Evolutionary conservation across 2,329 filamentous ascomycete genomes (phyloP).

Genomic region (Phialophora expanda): DNA sequence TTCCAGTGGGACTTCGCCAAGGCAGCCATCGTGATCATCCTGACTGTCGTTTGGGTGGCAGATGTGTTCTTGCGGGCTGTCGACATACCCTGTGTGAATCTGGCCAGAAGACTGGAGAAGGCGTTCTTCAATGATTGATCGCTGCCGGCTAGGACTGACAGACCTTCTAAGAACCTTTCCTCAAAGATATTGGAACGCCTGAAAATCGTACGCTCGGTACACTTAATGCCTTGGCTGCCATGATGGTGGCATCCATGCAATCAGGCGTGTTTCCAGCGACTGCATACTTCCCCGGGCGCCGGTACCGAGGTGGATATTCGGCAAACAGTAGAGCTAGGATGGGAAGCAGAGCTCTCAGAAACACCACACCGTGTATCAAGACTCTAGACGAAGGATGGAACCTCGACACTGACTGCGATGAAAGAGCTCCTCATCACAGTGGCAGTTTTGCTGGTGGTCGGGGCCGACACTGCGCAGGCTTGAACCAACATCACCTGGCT

Average conservation of each 20-base stretch:
- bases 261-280: neutral
- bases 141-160: neutral
- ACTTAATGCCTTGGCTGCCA: neutral
- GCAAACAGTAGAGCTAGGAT: neutral
- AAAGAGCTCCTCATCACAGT: neutral
- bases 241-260: neutral
- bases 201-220: neutral
- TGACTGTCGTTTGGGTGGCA: constrained; percentile 58
- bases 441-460: neutral
- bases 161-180: neutral
- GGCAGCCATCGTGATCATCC: constrained; percentile 48
- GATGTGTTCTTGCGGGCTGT: constrained; percentile 65
- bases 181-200: neutral
- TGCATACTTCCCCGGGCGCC: neutral
- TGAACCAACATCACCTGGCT: neutral
- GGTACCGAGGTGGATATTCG: neutral
- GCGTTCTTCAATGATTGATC: constrained; percentile 27
- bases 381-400: neutral
- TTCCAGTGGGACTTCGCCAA: constrained; percentile 50
- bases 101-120: constrained; percentile 57
- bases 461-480: neutral
- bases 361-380: neutral
- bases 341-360: neutral
- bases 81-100: constrained; percentile 58
- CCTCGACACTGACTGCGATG: neutral